Percentiles rank a stretch among this genome's conserved stretches.
Conservation (phyloP, 805 yeast species). For the Candida fluviatilis region DNA sequence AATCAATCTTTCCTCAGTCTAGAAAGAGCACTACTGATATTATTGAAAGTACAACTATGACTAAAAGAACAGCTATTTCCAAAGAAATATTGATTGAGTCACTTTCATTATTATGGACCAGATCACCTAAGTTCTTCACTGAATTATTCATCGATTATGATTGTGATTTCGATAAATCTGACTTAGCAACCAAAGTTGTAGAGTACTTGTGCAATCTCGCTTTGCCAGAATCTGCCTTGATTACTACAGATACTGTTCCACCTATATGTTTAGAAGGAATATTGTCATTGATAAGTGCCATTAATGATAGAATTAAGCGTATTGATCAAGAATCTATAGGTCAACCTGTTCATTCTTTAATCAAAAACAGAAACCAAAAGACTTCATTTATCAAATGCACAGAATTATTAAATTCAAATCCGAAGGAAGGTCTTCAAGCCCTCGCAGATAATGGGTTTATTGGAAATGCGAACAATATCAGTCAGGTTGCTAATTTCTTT, state of each 20-base stretch:
- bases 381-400: constrained; percentile 76
- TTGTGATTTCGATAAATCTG: constrained; percentile 84
- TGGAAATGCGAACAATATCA: constrained; percentile 38
- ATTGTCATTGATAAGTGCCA: constrained; percentile 61
- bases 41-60: constrained; percentile 13
- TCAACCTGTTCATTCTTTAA: constrained; percentile 23
- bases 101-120: constrained; percentile 73
- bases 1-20: constrained; percentile 44
- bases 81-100: constrained; percentile 85
- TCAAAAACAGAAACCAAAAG: constrained; percentile 51
- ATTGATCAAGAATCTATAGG: constrained; percentile 9
- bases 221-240: constrained; percentile 76
- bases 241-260: constrained; percentile 83
- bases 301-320: constrained; percentile 47
- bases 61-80: constrained; percentile 33
- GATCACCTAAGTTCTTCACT: constrained; percentile 75
- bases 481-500: constrained; percentile 71
- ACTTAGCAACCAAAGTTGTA: constrained; percentile 63
- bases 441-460: constrained; percentile 68
- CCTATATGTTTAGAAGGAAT: constrained; percentile 91
- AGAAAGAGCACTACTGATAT: constrained; percentile 14
- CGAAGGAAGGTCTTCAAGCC: constrained; percentile 67
- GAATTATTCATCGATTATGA: constrained; percentile 79
- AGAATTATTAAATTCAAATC: constrained; percentile 69
- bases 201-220: constrained; percentile 74